phyloP scores from a whole-genome alignment of 495 filamentous ascomycete species.

The Lasiosphaeris hirsuta region DNA sequence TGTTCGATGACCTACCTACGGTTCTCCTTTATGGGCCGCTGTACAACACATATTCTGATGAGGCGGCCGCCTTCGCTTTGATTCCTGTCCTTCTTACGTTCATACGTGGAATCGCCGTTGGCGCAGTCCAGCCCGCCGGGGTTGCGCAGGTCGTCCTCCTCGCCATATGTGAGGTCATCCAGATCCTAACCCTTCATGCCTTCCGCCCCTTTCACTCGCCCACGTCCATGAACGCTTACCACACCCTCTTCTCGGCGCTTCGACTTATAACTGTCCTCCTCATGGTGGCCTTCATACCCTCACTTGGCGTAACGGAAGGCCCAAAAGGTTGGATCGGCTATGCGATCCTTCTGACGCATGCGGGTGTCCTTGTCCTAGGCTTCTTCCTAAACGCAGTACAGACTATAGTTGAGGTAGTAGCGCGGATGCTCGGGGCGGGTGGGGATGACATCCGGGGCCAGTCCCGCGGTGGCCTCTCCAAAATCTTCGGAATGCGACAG shows the following conservation, averaged over 20 bases:
- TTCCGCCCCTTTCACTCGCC: slow-evolving; percentile 86
- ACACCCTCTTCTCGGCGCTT: slow-evolving; percentile 75
- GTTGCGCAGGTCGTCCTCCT: slow-evolving; percentile 88
- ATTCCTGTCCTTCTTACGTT: slow-evolving; percentile 81
- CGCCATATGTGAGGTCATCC: slow-evolving; percentile 89
- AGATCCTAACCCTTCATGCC: slow-evolving; percentile 80
- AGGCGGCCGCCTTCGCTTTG: slow-evolving; percentile 76
- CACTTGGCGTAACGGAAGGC: slow-evolving; percentile 68
- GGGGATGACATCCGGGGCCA: slow-evolving; percentile 66
- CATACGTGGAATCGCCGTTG: slow-evolving; percentile 83
- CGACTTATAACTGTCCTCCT: slow-evolving; percentile 77
- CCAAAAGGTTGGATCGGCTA: slow-evolving; percentile 95
- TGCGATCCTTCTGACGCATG: slow-evolving; percentile 82
- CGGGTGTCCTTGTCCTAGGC: slow-evolving; percentile 80
- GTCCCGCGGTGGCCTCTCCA: slow-evolving; percentile 81
- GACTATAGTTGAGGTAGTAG: slow-evolving; percentile 81
- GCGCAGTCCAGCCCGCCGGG: slow-evolving; percentile 87
- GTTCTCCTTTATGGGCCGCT: slow-evolving; percentile 88
- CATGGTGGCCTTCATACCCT: slow-evolving; percentile 83
- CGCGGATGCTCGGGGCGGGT: slow-evolving; percentile 75
- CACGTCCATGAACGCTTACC: slow-evolving; percentile 97
- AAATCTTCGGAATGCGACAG: slow-evolving; percentile 91
- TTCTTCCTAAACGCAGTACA: slow-evolving; percentile 92
- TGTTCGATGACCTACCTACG: slow-evolving; percentile 90
- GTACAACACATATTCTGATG: slow-evolving; percentile 98